Evolutionary conservation across 352 stramenopile genomes (phyloP), one percentile per base, ranked within the genome.

Genomic region (Phytophthora constricta): DNA sequence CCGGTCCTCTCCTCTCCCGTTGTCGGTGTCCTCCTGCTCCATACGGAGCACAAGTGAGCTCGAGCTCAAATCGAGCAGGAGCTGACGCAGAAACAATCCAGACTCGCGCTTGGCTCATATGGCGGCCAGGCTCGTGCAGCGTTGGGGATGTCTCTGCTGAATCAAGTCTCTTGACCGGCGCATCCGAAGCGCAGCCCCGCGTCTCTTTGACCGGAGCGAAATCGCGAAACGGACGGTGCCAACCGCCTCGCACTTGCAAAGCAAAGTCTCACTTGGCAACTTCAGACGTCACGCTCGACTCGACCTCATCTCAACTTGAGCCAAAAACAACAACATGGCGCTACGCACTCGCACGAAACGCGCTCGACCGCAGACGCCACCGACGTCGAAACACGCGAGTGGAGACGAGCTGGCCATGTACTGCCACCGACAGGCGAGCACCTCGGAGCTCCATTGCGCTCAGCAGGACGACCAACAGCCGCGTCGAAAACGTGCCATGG

Each of bases 401-500:
- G 41, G 56, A 19, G 62, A 75, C 61, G 61, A 70, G 13, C 1
- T 67, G 50, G 33, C 45, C 47, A 31, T 67, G 57, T 66, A 67
- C 31, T 62, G 60, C 45, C 33, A 39, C 28, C 64, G 48, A 53
- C 31, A n/a, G n/a, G n/a, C 51, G 0, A 28, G 16, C 19, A 16
- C 46, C 5, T 46, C 49, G 22, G 58, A 74, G 22, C 62, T 51
- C 46, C 58, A 50, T 23, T 45, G 56, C 22, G 5, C 42, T 11
- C 39, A 46, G n/a, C 34, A 62, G 16, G 70, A 72, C 33, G 46
- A 65, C 25, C 50, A 54, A 26, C 58, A n/a, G n/a, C n/a, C 58
- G 52, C 74, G 70, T 26, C 79, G 74, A n/a, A 93, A 93, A 62
- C 79, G 83, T 13, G 48, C 77, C 9, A 87, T 86, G 73, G 46